Evolutionary conservation across 1,284 basidiomycete species (phyloP), one percentile per base, ranked within the genome.

Genomic region (Pseudozyma pruni): DNA sequence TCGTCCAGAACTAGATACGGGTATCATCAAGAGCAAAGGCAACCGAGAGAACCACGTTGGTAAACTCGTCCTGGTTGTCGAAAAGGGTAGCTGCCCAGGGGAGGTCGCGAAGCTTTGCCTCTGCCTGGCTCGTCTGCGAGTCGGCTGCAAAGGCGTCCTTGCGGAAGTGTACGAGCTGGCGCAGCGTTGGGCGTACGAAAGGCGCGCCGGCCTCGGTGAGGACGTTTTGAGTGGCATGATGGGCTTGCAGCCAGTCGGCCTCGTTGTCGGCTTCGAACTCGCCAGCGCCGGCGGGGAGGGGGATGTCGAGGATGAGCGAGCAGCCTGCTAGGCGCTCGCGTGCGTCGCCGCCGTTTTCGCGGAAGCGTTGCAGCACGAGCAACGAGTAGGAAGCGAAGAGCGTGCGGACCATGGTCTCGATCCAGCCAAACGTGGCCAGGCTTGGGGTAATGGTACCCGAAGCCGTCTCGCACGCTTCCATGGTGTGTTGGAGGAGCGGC

Each of bases 201-300:
- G 61, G 68, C 17, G 35, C 35, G n/a, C 54, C 67, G 7, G 58
- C 67, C 33, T 60, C 56, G 17, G 23, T 42, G n/a, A 66, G 50
- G 0, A 47, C 62, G 20, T 50, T 51, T 39, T 46, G 54, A 17
- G 50, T 48, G 42, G 50, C 55, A n/a, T 42, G 54, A 31, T 41
- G 57, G 16, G 55, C 60, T 35, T 57, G 55, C 11, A 60, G 29
- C 73, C 71, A 75, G 41, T 77, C 67, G 13, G 63, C 47, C 44
- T 75, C 67, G 32, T 48, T 70, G 37, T 54, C 66, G 8, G 75
- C 77, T 48, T 79, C 75, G 25, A 79, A 79, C 49, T 75, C 74
- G 37, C 54, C 46, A 4, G 75, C 77, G 20, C 59, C 55, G 8
- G 74, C 68, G 2, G 77, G 77, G 16, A 79, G 47, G 2, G 53